Evolutionary conservation across 2,329 filamentous ascomycete species (phyloP).

Genomic region (Metarhizium humberi): DNA sequence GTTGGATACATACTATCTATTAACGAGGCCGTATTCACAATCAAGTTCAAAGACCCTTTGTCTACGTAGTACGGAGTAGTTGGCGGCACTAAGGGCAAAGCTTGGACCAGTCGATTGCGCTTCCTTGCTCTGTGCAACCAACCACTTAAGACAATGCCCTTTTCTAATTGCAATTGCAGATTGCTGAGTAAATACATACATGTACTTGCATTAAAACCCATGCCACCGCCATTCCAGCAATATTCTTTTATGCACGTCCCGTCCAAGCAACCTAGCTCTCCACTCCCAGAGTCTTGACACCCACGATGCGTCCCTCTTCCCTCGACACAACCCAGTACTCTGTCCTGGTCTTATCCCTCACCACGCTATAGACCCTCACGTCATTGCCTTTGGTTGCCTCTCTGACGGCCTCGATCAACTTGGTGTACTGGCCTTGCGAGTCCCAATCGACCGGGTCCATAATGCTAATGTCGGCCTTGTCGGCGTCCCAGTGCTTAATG

Average conservation of each 20-base stretch:
- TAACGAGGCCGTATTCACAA: background rate
- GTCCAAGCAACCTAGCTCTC: conserved; percentile 35
- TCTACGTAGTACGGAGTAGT: too few species aligned
- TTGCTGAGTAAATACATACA: background rate
- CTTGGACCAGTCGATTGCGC: background rate
- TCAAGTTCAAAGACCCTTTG: background rate
- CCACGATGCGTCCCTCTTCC: conserved; percentile 56
- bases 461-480: conserved; percentile 52
- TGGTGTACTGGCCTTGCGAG: conserved; percentile 56
- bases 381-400: conserved; percentile 54
- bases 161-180: background rate
- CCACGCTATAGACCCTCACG: conserved; percentile 66
- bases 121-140: too few species aligned
- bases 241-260: background rate
- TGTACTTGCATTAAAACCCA: too few species aligned
- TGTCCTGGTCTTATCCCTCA: conserved; percentile 49
- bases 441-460: conserved; percentile 67
- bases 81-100: background rate
- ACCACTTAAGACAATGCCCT: background rate
- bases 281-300: conserved; percentile 67
- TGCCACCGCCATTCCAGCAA: background rate
- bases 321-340: conserved; percentile 76
- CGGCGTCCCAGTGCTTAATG: conserved; percentile 46
- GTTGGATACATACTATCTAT: background rate
- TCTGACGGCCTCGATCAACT: conserved; percentile 59